Evolutionary conservation across 805 yeast species (phyloP), one percentile per base, ranked within the genome.

Genomic region (Saturnispora quitensis): DNA sequence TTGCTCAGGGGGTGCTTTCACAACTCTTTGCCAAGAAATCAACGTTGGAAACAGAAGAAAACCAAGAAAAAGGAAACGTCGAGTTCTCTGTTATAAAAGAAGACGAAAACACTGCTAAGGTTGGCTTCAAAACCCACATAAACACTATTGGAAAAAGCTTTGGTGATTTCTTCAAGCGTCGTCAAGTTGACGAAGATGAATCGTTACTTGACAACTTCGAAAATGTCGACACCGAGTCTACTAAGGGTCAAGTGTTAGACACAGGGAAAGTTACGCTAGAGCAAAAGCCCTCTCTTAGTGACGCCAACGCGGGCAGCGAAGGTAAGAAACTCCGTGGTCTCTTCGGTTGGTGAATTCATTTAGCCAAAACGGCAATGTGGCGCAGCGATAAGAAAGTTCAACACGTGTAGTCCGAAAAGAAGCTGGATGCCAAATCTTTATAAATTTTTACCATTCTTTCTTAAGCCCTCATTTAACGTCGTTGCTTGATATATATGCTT

Each of bases 21-120:
- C 24, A 56, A 38, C 40, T 47, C 38, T 49, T 58, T n/a, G 57
- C 60, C 13, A 57, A 53, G 9, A 48, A 50, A 38, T 25, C 53
- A 8, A n/a, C 35, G 18, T n/a, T 25, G 17, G 25, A 50, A 17
- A 28, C 31, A 18, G 47, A 40, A 34, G n/a, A 22, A 17, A n/a
- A 44, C n/a, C 9, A n/a, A 34, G 20, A 36, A 20, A 43, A 36
- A 15, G 44, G 45, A 17, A 15, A 28, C 15, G 25, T 17, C 18
- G 40, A 18, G 20, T 17, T 18, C 8, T n/a, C 13, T 6, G 24
- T 9, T 38, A n/a, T 25, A n/a, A 27, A 22, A 8, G 40, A 40
- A 27, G 33, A 27, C 7, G 15, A 36, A 24, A 22, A 17, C 20
- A 15, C 20, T 8, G 28, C 20, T 24, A 31, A 31, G 12, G 22